Percentiles rank a stretch among this genome's conserved stretches.
These are phyloP conservation scores for Blastobotrys terrestris DNA, from an alignment of 805 yeast species.

Conservation along the genomic window DNA sequence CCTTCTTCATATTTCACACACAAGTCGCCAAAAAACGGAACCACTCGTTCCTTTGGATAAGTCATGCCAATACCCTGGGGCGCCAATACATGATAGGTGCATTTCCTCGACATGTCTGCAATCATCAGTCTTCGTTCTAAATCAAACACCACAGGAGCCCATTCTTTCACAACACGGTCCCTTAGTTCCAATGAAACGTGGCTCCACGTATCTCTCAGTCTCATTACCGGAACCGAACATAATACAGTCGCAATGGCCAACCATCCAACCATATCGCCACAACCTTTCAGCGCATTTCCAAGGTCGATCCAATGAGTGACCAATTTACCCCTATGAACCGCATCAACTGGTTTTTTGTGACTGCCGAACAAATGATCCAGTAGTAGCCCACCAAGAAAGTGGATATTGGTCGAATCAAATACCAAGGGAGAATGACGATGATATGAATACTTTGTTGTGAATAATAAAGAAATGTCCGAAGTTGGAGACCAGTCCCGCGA, in stretches of 20 bases:
- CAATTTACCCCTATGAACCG: constrained; percentile 47
- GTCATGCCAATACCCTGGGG: constrained; percentile 80
- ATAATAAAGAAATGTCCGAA: constrained; percentile 67
- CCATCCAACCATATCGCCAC: constrained; percentile 95
- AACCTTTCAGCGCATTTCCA: constrained; percentile 67
- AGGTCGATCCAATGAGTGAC: constrained; percentile 79
- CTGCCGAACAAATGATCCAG: constrained; percentile 58
- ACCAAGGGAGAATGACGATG: constrained; percentile 65
- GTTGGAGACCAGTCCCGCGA: constrained; percentile 72
- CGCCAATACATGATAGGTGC: constrained; percentile 68
- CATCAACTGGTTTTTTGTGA: constrained; percentile 30
- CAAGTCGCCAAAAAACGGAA: constrained; percentile 89
- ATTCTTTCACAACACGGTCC: constrained; percentile 62
- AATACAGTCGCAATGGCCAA: constrained; percentile 78
- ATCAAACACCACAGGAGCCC: constrained; percentile 92
- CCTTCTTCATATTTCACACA: constrained; percentile 40
- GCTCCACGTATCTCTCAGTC: constrained; percentile 72
- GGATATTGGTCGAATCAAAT: constrained; percentile 66
- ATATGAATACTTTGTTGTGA: constrained; percentile 40
- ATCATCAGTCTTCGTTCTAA: constrained; percentile 68
- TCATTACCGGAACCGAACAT: constrained; percentile 73
- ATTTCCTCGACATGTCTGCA: constrained; percentile 49
- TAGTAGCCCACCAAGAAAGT: constrained; percentile 69
- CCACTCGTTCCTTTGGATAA: constrained; percentile 68
- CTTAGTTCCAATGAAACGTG: constrained; percentile 54